Base-by-base conservation (phyloP, 2,329 filamentous ascomycete species). In the Blastomyces percursus region DNA sequence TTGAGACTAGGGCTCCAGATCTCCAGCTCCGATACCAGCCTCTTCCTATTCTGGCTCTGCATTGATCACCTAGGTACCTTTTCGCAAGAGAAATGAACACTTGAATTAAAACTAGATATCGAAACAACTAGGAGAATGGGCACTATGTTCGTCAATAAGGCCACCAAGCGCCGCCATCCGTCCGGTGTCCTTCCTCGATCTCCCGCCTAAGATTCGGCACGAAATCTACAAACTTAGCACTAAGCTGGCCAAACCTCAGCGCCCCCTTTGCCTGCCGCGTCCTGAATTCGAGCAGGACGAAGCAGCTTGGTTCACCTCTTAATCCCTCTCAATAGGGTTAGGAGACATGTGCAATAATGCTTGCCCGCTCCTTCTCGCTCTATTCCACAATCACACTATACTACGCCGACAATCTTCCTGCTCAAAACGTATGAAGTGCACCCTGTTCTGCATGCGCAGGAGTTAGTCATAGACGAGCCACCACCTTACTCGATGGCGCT, bases 361-460 rank as follows among this genome's bases (percentile, higher is more conserved):
- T 35, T 40, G 59, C 32, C 11, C 59, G n/a, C 12, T 44, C 5
- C 35, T 21, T 38, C n/a, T 5, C 55, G 35, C 35, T 21, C 14
- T 3, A 42, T 57, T 27, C 35, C 55, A 27, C 11, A 57, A 44
- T 19, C 55, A 27, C n/a, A 44, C 55, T 57, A 57, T 27, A 42
- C 4, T 12, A 73, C 73, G 2, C 74, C 73, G 0, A 69, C 65
- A 19, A 62, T 76, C 30, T 66, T 76, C 1, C 70, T 74, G 3
- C 51, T 75, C 64, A 74, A 73, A 64, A 65, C 65, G n/a, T 32
- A 58, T 5, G 74, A 76, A 62, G 71, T 72, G 3, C 61, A 66
- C 9, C 35, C 65, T 16, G 60, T 71, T 16, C 67, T 76, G 24
- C 66, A 67, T 63, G 64, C 64, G 38, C 71, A 71, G 63, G 67